Conservation (phyloP, 768 basidiomycete species). For the Dictyophora rubrovolvata region DNA sequence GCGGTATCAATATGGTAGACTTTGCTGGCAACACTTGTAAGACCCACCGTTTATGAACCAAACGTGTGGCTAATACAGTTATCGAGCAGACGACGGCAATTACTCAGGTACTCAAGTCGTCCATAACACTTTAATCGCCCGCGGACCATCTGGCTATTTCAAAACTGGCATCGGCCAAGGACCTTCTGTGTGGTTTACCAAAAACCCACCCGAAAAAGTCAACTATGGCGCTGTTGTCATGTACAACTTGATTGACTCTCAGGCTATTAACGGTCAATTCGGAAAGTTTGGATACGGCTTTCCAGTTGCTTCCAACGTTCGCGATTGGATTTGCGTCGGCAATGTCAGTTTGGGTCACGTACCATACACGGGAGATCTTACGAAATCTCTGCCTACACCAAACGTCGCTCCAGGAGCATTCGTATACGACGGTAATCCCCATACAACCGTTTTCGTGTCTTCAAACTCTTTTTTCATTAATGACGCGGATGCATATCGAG, state of each 20-base stretch:
- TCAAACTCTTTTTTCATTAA: background rate
- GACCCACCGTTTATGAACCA: background rate
- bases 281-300: constrained; percentile 17
- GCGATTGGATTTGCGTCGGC: constrained; percentile 14
- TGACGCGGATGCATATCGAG: constrained; percentile 9
- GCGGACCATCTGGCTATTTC: constrained; percentile 12
- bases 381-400: constrained; percentile 8
- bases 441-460: background rate
- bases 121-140: constrained; percentile 16
- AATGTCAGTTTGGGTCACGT: constrained; percentile 12
- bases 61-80: too few species aligned
- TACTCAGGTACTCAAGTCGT: constrained; percentile 14
- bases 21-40: constrained; percentile 13
- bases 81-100: constrained; percentile 13
- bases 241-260: constrained; percentile 14
- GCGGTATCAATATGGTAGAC: constrained; percentile 20
- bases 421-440: constrained; percentile 9
- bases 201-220: constrained; percentile 9
- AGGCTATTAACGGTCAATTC: background rate
- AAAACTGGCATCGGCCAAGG: constrained; percentile 18
- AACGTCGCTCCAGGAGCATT: constrained; percentile 16
- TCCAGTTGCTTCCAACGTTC: constrained; percentile 15
- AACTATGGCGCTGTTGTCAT: constrained; percentile 14
- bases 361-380: constrained; percentile 12
- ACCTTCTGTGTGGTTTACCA: constrained; percentile 14